Base-by-base conservation (phyloP, 768 basidiomycete species). In the Cytidiella melzeri region DNA sequence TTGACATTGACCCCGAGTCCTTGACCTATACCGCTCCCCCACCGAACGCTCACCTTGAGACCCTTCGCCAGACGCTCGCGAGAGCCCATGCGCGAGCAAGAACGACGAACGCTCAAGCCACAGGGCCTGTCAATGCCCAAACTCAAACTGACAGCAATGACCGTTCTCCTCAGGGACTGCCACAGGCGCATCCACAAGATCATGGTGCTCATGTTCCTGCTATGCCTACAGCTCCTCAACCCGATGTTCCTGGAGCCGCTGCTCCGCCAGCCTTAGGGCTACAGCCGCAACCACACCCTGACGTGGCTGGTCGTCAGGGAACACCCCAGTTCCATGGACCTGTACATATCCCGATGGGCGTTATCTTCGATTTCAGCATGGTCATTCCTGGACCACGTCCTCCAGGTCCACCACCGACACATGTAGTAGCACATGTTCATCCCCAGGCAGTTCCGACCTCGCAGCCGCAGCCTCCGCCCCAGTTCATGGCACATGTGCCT, bases 1-100 rank as follows among this genome's bases (percentile, higher is more conserved):
- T 91, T 58, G 82, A 91, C 55, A 77, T 91, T 47, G 88, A 91
- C 59, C 88, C 88, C 0, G 81, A 87, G 48, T 82, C 82, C 49
- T 64, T 89, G 41, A 87, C 85, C 0, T 79, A 62, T 43, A 45
- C 41, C 1, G 57, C 57, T 2, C 54, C 52, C 26, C 44, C 54
- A 3, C 21, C 24, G 1, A 27, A 24, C 18, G 25, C 21, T 4
- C 37, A 27, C n/a, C 50, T 30, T n/a, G 27, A 44, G 4, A 21
- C 41, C 13, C 3, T 18, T 3, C 18, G 20, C 5, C 42, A 5
- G 30, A 15, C 7, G 30, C 15, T 34, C 9, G 30, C 30, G 30
- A 34, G 30, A 34, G 30, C 30, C 7, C 30, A 15, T 15, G 30
- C 30, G 15, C 7, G 30, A 34, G 9, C 15, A 34, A 7, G 24